Base-by-base conservation (phyloP, 164 flowering plant genomes). In the Vitis rotundifolia region DNA sequence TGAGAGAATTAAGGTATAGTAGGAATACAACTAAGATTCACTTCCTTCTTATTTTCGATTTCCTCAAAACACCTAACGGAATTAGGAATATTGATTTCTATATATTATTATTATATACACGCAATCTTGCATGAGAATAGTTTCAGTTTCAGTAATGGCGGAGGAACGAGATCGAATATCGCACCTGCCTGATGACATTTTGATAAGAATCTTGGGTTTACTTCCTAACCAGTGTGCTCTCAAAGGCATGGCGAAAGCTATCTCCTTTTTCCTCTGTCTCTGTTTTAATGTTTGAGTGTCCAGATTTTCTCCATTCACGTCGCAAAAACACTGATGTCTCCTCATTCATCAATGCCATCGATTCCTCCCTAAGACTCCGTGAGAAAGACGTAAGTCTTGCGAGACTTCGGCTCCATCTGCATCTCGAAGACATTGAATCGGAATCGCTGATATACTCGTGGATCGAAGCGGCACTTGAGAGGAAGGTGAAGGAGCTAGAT, bases 181-280 rank as follows among this genome's bases (percentile, higher is more conserved):
- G 44, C n/a, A 22, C 22, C 22, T 22, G 22, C 22, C 22, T 22
- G 22, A 1, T 1, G 22, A 22, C 22, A 22, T 1, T 1, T 22
- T 22, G 22, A 22, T 22, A 22, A 22, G 22, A 22, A 22, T 22
- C 22, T 22, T 22, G 22, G 1, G 22, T 22, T 22, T 22, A 22
- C 26, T 22, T 22, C 26, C 26, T 19, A 58, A 70, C 81, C 50
- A 73, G 74, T 52, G 16, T 75, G 26, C 57, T 77, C 66, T 81
- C 84, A 9, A 81, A 78, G 68, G 78, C 50, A 47, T 81, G 84
- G 84, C 68, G 71, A 68, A 22, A 54, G 0, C 29, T 59, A 4
- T 75, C 72, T 66, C 49, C 49, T 28, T 31, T 31, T 6, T 31
- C 44, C 44, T 75, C 75, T 8, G 73, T 63, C 64, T 66, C 72